Evolutionary conservation across 805 yeast species (phyloP).

Genomic region (Wickerhamomyces sydowiorum): DNA sequence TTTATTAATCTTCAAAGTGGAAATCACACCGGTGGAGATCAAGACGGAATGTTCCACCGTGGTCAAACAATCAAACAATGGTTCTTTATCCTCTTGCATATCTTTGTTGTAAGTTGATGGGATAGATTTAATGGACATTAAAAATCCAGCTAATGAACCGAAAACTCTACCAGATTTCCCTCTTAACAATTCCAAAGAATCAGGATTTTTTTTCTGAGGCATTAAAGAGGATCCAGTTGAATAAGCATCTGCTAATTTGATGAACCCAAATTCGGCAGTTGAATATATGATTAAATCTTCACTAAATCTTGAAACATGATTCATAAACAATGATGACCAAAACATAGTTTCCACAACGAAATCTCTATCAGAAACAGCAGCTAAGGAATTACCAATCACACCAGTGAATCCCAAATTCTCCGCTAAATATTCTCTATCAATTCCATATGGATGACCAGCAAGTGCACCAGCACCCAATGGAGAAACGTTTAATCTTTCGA

Average conservation of each 20-base stretch:
- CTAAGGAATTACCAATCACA: conserved; percentile 89
- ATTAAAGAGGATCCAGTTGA: conserved; percentile 97
- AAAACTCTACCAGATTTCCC: conserved; percentile 98
- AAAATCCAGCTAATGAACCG: conserved; percentile 90
- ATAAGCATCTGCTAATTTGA: conserved; percentile 92
- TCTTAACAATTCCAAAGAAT: conserved; percentile 87
- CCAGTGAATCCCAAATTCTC: conserved; percentile 71
- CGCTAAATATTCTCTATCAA: conserved; percentile 89
- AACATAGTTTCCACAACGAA: conserved; percentile 93
- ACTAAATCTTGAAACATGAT: conserved; percentile 88
- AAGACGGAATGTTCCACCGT: conserved; percentile 92
- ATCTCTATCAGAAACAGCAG: conserved; percentile 98
- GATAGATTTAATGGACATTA: conserved; percentile 94
- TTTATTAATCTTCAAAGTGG: conserved; percentile 71
- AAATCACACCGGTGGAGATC: conserved; percentile 94
- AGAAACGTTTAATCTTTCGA: conserved; percentile 75
- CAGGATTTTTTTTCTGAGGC: conserved; percentile 99
- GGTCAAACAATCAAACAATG: conserved; percentile 84
- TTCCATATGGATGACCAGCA: conserved; percentile 99
- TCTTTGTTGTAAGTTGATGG: conserved; percentile 98
- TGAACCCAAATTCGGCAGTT: conserved; percentile 94
- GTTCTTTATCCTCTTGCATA: conserved; percentile 98
- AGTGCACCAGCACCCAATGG: conserved; percentile 98
- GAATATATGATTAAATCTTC: conserved; percentile 96
- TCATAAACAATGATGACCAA: conserved; percentile 94